Evolutionary conservation across 1,284 basidiomycete genomes (phyloP).

Genomic region (Ustanciosporium gigantosporum): DNA sequence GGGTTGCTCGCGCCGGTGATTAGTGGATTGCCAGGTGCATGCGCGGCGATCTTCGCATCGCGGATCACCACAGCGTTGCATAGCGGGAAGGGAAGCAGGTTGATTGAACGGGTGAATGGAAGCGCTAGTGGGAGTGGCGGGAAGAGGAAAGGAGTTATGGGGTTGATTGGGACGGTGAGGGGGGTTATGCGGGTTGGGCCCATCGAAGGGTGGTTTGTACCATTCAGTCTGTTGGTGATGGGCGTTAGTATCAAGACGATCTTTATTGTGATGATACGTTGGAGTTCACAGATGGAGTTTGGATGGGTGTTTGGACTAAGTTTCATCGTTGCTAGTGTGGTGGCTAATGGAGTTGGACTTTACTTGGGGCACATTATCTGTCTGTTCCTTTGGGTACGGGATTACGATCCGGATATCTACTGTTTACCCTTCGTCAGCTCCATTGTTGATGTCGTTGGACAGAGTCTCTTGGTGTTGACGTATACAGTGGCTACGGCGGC

Average conservation of each 20-base stretch:
- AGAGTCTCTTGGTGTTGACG: constrained; percentile 71
- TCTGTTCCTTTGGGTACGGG: constrained; percentile 76
- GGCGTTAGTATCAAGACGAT: constrained; percentile 36
- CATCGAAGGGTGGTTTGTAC: constrained; percentile 52
- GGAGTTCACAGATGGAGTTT: constrained; percentile 44
- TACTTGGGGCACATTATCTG: constrained; percentile 73
- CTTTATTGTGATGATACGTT: constrained; percentile 44
- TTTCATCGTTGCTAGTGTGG: constrained; percentile 17
- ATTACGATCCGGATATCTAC: constrained; percentile 82
- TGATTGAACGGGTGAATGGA: constrained; percentile 16
- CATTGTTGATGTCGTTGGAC: constrained; percentile 86
- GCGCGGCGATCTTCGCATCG: constrained; percentile 88
- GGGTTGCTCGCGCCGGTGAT: constrained; percentile 86
- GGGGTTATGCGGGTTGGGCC: constrained; percentile 26
- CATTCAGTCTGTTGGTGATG: constrained; percentile 43
- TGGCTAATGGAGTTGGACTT: constrained; percentile 67
- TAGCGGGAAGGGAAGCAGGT: constrained; percentile 52
- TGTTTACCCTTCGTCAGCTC: constrained; percentile 89
- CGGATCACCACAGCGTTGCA: constrained; percentile 85
- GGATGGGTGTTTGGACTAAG: constrained; percentile 44
- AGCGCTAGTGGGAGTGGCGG: too few species aligned
- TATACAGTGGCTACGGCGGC: constrained; percentile 62
- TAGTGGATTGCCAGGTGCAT: constrained; percentile 72
- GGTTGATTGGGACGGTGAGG: constrained; percentile 10
- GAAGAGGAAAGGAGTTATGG: constrained; percentile 12